phyloP scores from a whole-genome alignment of 768 basidiomycete species.

The Phaffia australis region DNA sequence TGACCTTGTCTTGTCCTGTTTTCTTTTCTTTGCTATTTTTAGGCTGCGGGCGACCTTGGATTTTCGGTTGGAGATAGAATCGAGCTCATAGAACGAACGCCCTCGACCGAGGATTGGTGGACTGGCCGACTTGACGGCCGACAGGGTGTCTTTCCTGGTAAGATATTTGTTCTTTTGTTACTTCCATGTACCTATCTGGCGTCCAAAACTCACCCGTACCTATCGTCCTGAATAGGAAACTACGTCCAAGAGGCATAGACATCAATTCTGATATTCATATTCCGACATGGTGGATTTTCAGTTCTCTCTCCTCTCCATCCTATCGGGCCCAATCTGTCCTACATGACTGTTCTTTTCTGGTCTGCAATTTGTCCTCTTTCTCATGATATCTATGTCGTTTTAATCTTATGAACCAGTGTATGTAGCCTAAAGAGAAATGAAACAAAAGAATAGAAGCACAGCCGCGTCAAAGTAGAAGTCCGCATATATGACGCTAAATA shows the following conservation, averaged over 20 bases:
- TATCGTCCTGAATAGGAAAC: constrained; percentile 21
- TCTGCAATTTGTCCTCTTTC: too few species aligned
- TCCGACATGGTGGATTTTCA: not conserved
- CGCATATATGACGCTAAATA: too few species aligned
- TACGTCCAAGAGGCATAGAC: constrained; percentile 27
- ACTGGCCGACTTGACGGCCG: constrained; percentile 21
- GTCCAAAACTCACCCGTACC: not conserved
- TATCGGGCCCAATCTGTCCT: too few species aligned
- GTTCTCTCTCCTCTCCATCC: too few species aligned
- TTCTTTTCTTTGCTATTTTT: not conserved
- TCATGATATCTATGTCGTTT: too few species aligned
- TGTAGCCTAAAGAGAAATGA: too few species aligned
- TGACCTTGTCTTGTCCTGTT: not conserved
- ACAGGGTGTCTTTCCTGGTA: constrained; percentile 28
- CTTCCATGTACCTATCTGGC: not conserved
- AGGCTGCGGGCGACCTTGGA: constrained; percentile 24
- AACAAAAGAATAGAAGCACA: too few species aligned
- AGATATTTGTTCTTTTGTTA: constrained; percentile 27
- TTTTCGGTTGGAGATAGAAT: constrained; percentile 25
- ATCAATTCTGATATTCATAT: not conserved
- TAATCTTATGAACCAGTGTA: too few species aligned
- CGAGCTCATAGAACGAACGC: constrained; percentile 22
- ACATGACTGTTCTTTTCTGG: too few species aligned
- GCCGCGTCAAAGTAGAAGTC: too few species aligned
- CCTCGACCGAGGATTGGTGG: constrained; percentile 24